Conservation (phyloP, 2,329 filamentous ascomycete genomes). For the Thielaviopsis populi region DNA sequence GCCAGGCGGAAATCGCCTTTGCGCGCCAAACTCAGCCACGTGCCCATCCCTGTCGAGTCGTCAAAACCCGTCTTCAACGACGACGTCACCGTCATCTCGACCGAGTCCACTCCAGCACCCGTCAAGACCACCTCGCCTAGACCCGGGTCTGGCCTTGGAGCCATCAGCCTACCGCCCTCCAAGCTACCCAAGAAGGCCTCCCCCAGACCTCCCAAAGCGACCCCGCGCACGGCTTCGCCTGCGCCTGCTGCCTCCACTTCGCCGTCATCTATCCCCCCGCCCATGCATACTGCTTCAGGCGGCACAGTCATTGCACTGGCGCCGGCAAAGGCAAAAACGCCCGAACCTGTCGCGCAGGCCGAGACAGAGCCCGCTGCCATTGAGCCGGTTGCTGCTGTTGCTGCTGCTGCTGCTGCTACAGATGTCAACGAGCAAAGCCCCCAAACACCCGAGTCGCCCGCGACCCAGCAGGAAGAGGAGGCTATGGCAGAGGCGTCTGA, state of each 20-base stretch:
- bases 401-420: no score
- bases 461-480: background rate
- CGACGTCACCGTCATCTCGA: background rate
- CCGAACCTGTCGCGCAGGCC: background rate
- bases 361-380: background rate
- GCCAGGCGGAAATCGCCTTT: background rate
- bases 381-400: background rate
- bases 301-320: background rate
- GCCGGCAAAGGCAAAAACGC: background rate
- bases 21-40: background rate
- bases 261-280: slow-evolving; percentile 3
- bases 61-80: background rate
- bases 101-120: background rate
- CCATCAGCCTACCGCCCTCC: slow-evolving; percentile 10
- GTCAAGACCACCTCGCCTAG: slow-evolving; percentile 12
- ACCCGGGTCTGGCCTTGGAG: background rate
- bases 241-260: background rate
- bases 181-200: slow-evolving; percentile 15
- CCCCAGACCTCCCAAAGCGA: slow-evolving; percentile 7
- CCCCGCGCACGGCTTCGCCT: slow-evolving; percentile 5
- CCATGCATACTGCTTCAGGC: slow-evolving; percentile 12
- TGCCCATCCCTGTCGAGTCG: slow-evolving; percentile 8
- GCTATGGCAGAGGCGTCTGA: background rate
- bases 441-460: background rate
- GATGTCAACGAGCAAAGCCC: background rate